Evolutionary conservation across 1,139 yeast genomes (phyloP).

Genomic region (Yamadazyma dendronema): DNA sequence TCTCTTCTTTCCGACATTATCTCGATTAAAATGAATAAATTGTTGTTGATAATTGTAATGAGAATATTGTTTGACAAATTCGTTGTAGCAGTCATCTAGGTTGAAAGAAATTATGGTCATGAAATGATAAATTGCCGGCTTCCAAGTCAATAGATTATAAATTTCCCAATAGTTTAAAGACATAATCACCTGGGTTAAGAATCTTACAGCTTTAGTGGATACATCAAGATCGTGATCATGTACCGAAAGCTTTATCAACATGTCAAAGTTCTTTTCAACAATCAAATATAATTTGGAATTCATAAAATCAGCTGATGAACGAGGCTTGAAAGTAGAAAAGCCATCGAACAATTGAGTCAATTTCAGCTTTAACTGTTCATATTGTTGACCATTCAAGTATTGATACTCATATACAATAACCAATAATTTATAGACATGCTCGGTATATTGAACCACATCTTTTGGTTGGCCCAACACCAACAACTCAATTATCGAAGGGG

Average conservation of each 20-base stretch:
- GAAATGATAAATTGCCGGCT: constrained; percentile 45
- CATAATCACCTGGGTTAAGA: constrained; percentile 40
- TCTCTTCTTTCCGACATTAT: constrained; percentile 12
- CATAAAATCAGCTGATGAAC: constrained; percentile 23
- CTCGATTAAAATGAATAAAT: constrained; percentile 10
- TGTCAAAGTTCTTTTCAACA: constrained; percentile 41
- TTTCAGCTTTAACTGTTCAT: constrained; percentile 22
- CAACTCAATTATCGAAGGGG: constrained; percentile 29
- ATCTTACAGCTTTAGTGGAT: constrained; percentile 36
- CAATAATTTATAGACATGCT: constrained; percentile 35
- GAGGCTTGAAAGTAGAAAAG: constrained; percentile 19
- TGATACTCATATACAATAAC: constrained; percentile 26
- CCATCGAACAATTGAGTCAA: constrained; percentile 25
- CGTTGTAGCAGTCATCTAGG: constrained; percentile 37
- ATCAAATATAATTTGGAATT: constrained; percentile 33
- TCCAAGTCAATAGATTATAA: constrained; percentile 42
- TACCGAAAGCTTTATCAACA: constrained; percentile 36
- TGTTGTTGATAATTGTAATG: constrained; percentile 22
- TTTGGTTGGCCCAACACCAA: constrained; percentile 30
- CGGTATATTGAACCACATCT: constrained; percentile 36
- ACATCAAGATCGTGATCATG: constrained; percentile 29
- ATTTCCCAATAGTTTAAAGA: constrained; percentile 47
- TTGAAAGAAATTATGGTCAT: constrained; percentile 39
- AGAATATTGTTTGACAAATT: constrained; percentile 36
- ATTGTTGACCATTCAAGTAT: constrained; percentile 8